phyloP scores from a whole-genome alignment of 2,329 filamentous ascomycete species.

The Colletotrichum agaves region DNA sequence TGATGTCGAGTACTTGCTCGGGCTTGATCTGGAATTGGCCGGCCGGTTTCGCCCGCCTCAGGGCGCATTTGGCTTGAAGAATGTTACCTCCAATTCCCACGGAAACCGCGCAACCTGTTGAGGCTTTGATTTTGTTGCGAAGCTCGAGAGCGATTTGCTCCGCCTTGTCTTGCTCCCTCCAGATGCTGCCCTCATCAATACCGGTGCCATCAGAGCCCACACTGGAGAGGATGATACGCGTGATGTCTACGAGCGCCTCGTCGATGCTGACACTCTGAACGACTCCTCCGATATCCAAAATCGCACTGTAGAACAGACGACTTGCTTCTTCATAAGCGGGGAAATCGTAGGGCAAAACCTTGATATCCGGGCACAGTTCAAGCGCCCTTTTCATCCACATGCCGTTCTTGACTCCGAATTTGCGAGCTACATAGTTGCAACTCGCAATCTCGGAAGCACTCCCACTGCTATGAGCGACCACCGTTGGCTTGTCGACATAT shows the following conservation, averaged over 20 bases:
- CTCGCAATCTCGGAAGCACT: constrained; percentile 94
- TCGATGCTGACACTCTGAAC: constrained; percentile 98
- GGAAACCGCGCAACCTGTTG: constrained; percentile 88
- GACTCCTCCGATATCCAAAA: constrained; percentile 80
- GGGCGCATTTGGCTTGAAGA: constrained; percentile 87
- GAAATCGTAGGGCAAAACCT: constrained; percentile 96
- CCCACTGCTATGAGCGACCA: constrained; percentile 88
- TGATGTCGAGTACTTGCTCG: constrained; percentile 79
- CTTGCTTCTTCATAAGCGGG: constrained; percentile 94
- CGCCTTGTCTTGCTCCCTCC: constrained; percentile 82
- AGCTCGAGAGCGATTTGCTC: constrained; percentile 76
- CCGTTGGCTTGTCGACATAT: constrained; percentile 80
- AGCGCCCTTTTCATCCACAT: constrained; percentile 99
- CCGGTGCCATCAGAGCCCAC: constrained; percentile 74
- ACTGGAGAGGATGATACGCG: constrained; percentile 72
- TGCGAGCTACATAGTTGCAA: constrained; percentile 92
- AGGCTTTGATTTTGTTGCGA: constrained; percentile 75
- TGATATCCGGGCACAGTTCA: constrained; percentile 84
- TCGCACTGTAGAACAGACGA: constrained; percentile 84
- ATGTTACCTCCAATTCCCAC: constrained; percentile 94
- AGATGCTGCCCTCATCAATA: constrained; percentile 74
- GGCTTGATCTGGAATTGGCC: constrained; percentile 91
- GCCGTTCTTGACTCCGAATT: constrained; percentile 91
- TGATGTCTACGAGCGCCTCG: constrained; percentile 90
- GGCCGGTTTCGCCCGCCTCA: constrained; percentile 92